Base-by-base conservation (phyloP, 2,329 filamentous ascomycete genomes). In the Amesomyces nigricolor region DNA sequence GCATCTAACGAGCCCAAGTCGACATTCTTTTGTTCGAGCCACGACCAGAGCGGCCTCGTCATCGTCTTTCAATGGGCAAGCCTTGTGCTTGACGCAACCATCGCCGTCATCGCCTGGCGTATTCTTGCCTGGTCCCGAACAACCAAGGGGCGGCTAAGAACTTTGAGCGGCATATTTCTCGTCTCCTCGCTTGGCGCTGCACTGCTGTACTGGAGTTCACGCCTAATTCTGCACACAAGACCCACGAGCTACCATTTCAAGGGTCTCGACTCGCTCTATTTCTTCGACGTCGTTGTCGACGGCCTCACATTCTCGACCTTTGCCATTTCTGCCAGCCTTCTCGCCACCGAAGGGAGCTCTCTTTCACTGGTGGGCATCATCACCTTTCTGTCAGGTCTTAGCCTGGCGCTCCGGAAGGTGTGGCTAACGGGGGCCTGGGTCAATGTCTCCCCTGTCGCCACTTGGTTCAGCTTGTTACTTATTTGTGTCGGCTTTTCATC, bases 71-170 rank as follows among this genome's bases (percentile, higher is more conserved):
- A 81, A 58, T 68, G 72, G 47, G 16, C 71, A 1, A 75, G 76
- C 0, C 64, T 81, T 16, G 56, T 73, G 19, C 66, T 79, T 5
- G 79, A 82, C 60, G 71, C 73, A 6, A 54, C 66, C 39, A 74
- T 80, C 50, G 62, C 77, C 17, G 63, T 79, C n/a, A 64, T 79
- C 9, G 57, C 73, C 2, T 82, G 79, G 78, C 73, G 78, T 37
- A 69, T 79, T 4, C 64, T 82, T 5, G 72, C 73, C 11, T 80
- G 78, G 77, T 69, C 75, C 0, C 72, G 75, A 40, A 78, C 76
- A 0, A 73, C 75, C 5, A 77, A 73, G 58, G 65, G 68, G 32
- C 73, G 77, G 3, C 65, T 82, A n/a, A 72, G 70, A 9, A 73
- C 71, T 0, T 63, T 82, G 8, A 72, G 74, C 5, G 66, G 67